Percentiles rank a stretch among this genome's conserved stretches.
These are phyloP conservation scores for Neurospora sp. DNA, from an alignment of 495 filamentous ascomycete genomes.

Conservation along the genomic window DNA sequence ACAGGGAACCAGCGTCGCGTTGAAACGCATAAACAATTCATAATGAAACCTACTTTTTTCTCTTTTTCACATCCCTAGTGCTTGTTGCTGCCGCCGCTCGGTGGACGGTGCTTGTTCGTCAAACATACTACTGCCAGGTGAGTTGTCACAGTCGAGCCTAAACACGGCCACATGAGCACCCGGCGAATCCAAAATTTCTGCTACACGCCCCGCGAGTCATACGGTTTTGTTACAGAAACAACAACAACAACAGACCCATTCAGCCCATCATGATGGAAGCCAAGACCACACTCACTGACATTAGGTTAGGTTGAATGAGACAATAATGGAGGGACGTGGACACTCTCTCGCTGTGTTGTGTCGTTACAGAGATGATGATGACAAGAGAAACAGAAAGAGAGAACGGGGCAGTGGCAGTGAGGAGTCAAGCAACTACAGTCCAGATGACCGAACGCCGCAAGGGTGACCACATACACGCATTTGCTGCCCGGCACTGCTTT, in stretches of 20 bases:
- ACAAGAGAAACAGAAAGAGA: background rate
- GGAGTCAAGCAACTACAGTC: slow-evolving; percentile 3
- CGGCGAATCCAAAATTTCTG: background rate
- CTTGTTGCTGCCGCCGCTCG: background rate
- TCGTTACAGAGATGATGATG: background rate
- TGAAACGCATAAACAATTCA: background rate
- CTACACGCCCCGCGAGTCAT: background rate
- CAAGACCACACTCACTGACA: background rate
- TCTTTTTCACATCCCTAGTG: background rate
- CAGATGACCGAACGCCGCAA: background rate
- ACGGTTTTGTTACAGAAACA: background rate
- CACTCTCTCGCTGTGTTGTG: background rate
- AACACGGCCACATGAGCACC: background rate
- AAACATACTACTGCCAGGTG: background rate
- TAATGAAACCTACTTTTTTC: background rate
- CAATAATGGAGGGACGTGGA: background rate
- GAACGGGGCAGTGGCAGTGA: background rate
- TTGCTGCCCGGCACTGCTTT: background rate
- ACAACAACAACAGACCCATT: background rate
- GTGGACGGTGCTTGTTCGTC: background rate
- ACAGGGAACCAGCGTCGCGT: background rate
- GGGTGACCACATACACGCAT: background rate
- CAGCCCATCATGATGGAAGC: background rate
- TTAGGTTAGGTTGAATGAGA: background rate
- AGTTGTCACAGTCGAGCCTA: background rate